Evolutionary conservation across 345 rosid species (phyloP), one percentile per base, ranked within the genome.

Genomic region (Hevea brasiliensis): DNA sequence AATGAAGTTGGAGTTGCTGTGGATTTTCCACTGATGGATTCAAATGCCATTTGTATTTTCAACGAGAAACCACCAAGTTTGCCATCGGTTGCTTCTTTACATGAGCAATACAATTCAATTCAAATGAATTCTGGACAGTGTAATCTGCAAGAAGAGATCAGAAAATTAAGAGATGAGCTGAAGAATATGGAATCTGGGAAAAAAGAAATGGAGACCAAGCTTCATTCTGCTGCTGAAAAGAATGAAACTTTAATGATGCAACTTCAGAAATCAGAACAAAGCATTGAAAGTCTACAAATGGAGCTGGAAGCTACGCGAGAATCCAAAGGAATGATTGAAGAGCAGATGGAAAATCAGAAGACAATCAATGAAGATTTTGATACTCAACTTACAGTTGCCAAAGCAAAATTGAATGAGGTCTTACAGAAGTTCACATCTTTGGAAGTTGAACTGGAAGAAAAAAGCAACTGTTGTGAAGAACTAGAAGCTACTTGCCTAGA

Each of bases 371-470:
- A 89, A 79, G 99, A 95, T 72, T 91, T 89, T 44, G 96, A 95
- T 66, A 89, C 96, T 50, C 89, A 92, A 83, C 89, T 95, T 51
- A 81, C 89, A 56, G 83, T 91, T 71, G 70, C 90, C 17, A 89
- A 79, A 81, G 84, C 86, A 76, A 89, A 89, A 74, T 74, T 91
- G 78, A 89, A 86, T 12, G 94, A 89, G 84, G 82, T 81, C 59
- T 65, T 88, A 75, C 92, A 91, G 84, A 91, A 87, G 82, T 83
- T 86, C 35, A 83, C 92, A 17, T 91, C 92, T 24, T 81, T 92
- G 79, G 98, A 95, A 84, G 87, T 89, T 64, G 99, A 92, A 42
- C 80, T 92, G 72, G 97, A 95, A 81, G 91, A 91, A 74, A 89
- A 88, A 83, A 87, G 74, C 48, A 85, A 79, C 65, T 88, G 93